Conservation (phyloP, 2,329 filamentous ascomycete species). For the Aschersonia sp. region DNA sequence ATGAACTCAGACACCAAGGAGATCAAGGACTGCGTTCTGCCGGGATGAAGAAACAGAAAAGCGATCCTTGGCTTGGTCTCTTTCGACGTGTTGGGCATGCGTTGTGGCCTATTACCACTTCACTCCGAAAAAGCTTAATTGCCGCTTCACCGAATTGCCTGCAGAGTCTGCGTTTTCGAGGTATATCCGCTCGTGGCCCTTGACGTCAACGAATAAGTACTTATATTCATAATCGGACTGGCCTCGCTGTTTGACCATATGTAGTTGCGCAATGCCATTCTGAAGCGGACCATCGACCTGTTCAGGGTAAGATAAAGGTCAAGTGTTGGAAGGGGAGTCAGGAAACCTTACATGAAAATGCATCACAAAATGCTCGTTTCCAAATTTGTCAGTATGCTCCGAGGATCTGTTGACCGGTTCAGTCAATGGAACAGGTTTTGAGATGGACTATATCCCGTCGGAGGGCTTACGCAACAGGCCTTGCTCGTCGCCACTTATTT, state of each 20-base stretch:
- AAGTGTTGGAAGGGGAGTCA: not conserved
- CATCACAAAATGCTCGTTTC: constrained; percentile 70
- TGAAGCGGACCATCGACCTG: constrained; percentile 66
- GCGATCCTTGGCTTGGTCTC: no score
- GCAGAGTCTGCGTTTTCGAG: constrained; percentile 43
- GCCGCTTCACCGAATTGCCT: constrained; percentile 22
- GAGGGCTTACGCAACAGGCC: constrained; percentile 39
- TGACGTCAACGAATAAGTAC: constrained; percentile 67
- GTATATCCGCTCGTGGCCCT: constrained; percentile 51
- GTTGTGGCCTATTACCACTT: constrained; percentile 29
- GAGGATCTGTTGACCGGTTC: constrained; percentile 34
- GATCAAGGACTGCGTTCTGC: no score
- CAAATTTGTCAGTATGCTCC: constrained; percentile 54
- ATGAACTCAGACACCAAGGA: no score
- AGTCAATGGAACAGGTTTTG: not conserved
- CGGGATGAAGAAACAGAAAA: no score
- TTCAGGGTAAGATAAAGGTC: no score
- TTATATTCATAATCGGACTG: constrained; percentile 62
- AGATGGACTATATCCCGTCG: not conserved
- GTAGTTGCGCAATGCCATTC: constrained; percentile 59
- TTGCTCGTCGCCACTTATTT: constrained; percentile 64
- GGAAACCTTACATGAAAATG: constrained; percentile 54
- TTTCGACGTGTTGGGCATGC: not conserved
- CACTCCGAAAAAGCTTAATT: constrained; percentile 45
- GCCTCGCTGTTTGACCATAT: constrained; percentile 57